Evolutionary conservation across 192 early-diverging fungal species (phyloP).

Genomic region (Coemansia sp.): DNA sequence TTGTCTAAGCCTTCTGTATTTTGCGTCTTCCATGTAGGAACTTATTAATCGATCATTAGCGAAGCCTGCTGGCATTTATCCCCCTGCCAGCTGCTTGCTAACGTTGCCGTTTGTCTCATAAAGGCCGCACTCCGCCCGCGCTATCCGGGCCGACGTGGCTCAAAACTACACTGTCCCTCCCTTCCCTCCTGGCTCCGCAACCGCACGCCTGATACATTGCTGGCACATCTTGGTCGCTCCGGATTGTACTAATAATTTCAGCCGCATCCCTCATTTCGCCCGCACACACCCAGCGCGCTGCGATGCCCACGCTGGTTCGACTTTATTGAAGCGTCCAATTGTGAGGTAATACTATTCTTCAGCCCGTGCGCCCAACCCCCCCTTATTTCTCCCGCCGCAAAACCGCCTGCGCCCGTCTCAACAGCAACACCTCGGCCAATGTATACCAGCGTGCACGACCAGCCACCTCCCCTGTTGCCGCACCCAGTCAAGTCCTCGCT

Average conservation of each 20-base stretch:
- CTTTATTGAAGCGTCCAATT: slow-evolving; percentile 10
- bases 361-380: background rate
- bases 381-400: background rate
- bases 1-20: slow-evolving; percentile 35
- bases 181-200: background rate
- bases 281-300: background rate
- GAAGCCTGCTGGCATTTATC: slow-evolving; percentile 2
- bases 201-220: background rate
- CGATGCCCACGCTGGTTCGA: slow-evolving; percentile 1
- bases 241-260: background rate
- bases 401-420: background rate
- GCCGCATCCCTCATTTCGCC: background rate
- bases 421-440: slow-evolving; percentile 10
- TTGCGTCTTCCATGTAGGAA: slow-evolving; percentile 19
- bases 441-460: slow-evolving; percentile 48
- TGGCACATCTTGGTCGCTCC: background rate
- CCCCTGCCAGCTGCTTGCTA: background rate
- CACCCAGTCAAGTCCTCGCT: slow-evolving; percentile 35
- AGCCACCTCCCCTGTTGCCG: slow-evolving; percentile 47
- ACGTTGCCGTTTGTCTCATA: background rate
- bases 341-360: slow-evolving; percentile 32
- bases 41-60: slow-evolving; percentile 33
- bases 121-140: background rate
- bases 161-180: too few relatives aligned
- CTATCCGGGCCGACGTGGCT: too few relatives aligned